Evolutionary conservation across 208 protist species (phyloP).

Genomic region (Acanthamoeba castellanii): DNA sequence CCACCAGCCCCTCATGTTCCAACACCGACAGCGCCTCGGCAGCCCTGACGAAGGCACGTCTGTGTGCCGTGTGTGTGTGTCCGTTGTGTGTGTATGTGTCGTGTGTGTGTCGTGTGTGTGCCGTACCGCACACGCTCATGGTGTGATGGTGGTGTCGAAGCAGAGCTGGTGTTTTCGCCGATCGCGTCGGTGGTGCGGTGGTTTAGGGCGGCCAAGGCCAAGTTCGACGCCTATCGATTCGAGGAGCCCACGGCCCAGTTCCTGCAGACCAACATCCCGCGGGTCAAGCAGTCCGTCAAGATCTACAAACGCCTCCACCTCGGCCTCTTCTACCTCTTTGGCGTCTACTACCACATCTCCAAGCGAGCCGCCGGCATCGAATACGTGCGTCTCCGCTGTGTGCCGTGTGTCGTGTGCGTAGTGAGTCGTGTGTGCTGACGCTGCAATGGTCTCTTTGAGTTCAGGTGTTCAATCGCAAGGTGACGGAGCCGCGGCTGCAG

Average conservation of each 20-base stretch:
- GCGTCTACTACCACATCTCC: conserved; percentile 35
- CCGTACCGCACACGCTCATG: too few species aligned
- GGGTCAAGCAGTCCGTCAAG: conserved; percentile 2
- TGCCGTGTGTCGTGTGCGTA: not conserved
- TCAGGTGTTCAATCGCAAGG: conserved; percentile 68
- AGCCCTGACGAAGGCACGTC: not conserved
- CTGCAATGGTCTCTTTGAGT: too few species aligned
- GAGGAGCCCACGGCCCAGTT: not conserved
- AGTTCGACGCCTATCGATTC: conserved; percentile 33
- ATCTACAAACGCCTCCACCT: conserved; percentile 49
- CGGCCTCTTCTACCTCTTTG: conserved; percentile 62
- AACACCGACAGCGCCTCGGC: conserved; percentile 16
- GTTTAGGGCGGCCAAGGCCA: conserved; percentile 11
- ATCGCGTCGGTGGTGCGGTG: conserved; percentile 10
- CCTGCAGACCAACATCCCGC: conserved; percentile 14
- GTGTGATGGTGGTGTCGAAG: too few species aligned
- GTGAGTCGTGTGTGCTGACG: too few species aligned
- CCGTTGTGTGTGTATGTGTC: too few species aligned
- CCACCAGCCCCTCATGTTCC: not conserved
- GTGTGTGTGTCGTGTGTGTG: too few species aligned
- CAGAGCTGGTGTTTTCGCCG: conserved; percentile 27
- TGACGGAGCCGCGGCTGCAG: not conserved
- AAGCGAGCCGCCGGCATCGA: not conserved
- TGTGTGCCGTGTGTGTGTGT: not conserved
- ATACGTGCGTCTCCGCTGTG: not conserved